Evolutionary conservation across 2,329 filamentous ascomycete genomes (phyloP), one percentile per base, ranked within the genome.

Genomic region (Lachnellula occidentalis): DNA sequence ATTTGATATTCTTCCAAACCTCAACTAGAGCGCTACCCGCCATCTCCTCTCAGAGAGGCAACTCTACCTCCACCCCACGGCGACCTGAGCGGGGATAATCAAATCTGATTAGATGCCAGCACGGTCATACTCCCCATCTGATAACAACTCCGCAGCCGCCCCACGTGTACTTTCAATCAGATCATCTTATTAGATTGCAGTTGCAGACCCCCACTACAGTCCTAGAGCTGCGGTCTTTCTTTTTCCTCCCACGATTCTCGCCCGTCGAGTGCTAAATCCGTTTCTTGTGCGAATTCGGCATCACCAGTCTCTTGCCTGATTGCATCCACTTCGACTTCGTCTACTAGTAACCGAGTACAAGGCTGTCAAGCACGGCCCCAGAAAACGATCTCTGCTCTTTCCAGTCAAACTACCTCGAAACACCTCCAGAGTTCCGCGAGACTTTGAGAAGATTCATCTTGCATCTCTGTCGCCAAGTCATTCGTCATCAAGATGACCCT

Each of bases 401-500:
- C 54, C 36, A 19, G 43, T 56, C 53, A 53, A 51, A 55, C 57
- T 51, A 53, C 22, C 51, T 59, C 58, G 27, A 48, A 59, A 48
- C 42, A 37, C 27, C 54, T 36, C 52, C 49, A 53, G n/a, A n/a
- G n/a, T n/a, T n/a, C n/a, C n/a, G 31, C 21, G 17, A 31, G 49
- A 50, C 17, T 48, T 51, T 34, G 50, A 54, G 47, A 57, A 63
- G 3, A 37, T 39, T 34, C 48, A 51, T 34, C 24, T 31, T 49
- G 45, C 43, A 54, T 41, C 37, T 34, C 17, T 14, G 47, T 53
- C 43, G 27, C n/a, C n/a, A 34, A 36, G 5, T n/a, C n/a, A 5
- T 34, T 41, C 22, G 47, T 21, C 45, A 48, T 48, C 43, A 61
- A 54, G 36, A 78, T 78, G 76, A 72, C 72, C 21, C 61, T 73